phyloP scores from a whole-genome alignment of 306 rosid genomes.

The Vigna radiata region DNA sequence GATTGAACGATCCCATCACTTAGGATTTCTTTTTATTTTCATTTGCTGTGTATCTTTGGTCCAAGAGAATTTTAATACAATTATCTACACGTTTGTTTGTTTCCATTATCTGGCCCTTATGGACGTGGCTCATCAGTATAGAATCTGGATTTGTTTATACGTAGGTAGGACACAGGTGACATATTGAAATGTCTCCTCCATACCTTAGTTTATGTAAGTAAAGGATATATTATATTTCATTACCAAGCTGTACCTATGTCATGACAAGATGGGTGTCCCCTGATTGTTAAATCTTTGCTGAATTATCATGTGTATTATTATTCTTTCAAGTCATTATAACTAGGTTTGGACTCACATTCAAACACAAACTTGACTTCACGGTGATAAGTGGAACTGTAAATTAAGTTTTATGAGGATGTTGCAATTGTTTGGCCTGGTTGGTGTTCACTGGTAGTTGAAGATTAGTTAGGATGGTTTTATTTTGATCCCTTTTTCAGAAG shows the following conservation, averaged over 20 bases:
- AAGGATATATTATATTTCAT: slow-evolving; percentile 32
- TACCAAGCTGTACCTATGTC: slow-evolving; percentile 54
- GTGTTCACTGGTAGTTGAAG: slow-evolving; percentile 36
- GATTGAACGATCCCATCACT: neutral
- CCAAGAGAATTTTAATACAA: slow-evolving; percentile 21
- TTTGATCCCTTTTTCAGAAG: neutral
- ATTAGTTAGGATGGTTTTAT: slow-evolving; percentile 8
- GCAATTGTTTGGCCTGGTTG: slow-evolving; percentile 21
- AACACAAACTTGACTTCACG: slow-evolving; percentile 26
- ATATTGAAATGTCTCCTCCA: slow-evolving; percentile 49
- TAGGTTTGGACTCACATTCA: slow-evolving; percentile 5
- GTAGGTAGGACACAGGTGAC: slow-evolving; percentile 25
- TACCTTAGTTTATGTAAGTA: slow-evolving; percentile 35
- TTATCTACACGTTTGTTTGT: slow-evolving; percentile 33
- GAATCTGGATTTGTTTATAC: neutral
- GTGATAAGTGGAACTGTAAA: slow-evolving; percentile 4
- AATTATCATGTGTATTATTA: slow-evolving; percentile 9
- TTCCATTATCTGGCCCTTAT: slow-evolving; percentile 18
- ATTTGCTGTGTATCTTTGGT: neutral
- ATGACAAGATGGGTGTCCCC: slow-evolving; percentile 52
- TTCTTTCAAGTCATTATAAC: neutral
- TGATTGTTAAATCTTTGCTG: slow-evolving; percentile 38
- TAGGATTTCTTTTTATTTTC: neutral
- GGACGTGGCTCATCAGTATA: slow-evolving; percentile 3
- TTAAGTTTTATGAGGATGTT: neutral